Base-by-base conservation (phyloP, 805 yeast species). In the Teunomyces panamensis region DNA sequence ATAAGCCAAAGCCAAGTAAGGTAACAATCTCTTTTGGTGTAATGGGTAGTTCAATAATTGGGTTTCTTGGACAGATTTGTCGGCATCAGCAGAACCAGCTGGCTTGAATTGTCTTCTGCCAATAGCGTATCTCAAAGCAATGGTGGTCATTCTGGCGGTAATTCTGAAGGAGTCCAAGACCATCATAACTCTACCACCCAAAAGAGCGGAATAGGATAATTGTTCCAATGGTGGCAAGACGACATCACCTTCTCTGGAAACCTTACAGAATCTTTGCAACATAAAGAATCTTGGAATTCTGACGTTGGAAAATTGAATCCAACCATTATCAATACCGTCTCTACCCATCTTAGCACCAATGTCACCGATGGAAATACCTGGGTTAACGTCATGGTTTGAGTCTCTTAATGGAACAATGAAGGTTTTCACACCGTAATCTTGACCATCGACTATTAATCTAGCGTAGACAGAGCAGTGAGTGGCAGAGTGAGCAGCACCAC, bases 311-410 rank as follows among this genome's bases (percentile, higher is more conserved):
- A 87, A 91, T 69, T 90, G 97, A 60, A 91, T 88, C 97, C 97
- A 91, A 46, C 97, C 97, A 66, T 91, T 91, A 63, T 91, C 97
- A 55, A 91, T 87, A 49, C 96, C 97, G 60, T 90, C 94, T 60
- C 97, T 79, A 46, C 97, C 97, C 96, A 91, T 89, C 71, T 91
- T 91, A 54, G 87, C 82, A 48, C 97, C 97, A 62, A 91, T 89
- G 64, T 91, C 97, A 52, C 97, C 97, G 54, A 89, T 75, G 29
- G 87, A 68, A 48, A 91, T 72, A 47, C 97, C 97, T 3, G 96
- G 89, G 55, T 78, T 68, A 50, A 91, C 67, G 50, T 84, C 75
- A 70, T 87, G 92, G 50, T 80, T 73, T 5, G 79, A 63, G 65
- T 89, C 94, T 66, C 97, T 78, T 55, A 91, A 73, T 28, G 96